Base-by-base conservation (phyloP, 768 basidiomycete genomes). In the Tricholoma sp. region DNA sequence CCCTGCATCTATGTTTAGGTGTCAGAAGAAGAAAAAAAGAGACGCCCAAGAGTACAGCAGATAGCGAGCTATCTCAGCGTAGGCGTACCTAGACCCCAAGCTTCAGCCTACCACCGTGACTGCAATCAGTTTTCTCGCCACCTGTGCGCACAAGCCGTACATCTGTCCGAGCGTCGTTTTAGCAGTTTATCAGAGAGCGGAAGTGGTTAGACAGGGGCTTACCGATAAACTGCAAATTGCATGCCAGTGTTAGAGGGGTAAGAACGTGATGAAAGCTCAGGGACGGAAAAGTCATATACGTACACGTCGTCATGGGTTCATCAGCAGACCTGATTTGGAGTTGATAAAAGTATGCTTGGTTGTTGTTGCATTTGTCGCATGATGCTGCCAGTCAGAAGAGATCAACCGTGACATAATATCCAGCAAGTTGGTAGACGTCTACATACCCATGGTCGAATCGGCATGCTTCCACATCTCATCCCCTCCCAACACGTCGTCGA, bases 401-500 rank as follows among this genome's bases (percentile, higher is more conserved):
- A 48, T 17, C 29, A 12, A 50, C 51, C 29, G n/a, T 29, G 20
- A 29, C 2, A 34, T n/a, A 48, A 28, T n/a, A 20, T 37, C 45
- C 33, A 51, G 9, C 13, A 29, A n/a, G 15, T n/a, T n/a, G n/a
- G 24, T 31, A n/a, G n/a, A n/a, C n/a, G n/a, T n/a, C n/a, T n/a
- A n/a, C n/a, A n/a, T 24, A 24, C 24, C 86, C 63, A 84, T 79
- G 0, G 89, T 94, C 50, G 86, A 84, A 70, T 96, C 95, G 2
- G 94, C 95, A 69, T 97, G 90, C 54, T 87, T 88, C 93, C 95
- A 97, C 72, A 85, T 86, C 57, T 93, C 91, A 36, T 91, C 93
- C 3, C 93, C 94, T 51, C 96, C 97, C 29, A 98, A 76, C 6
- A 99, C 95, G 64, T 98, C 97, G 68, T 99, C 97, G 11, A 94